Evolutionary conservation across 768 basidiomycete species (phyloP).

Genomic region (Suillus americanus): DNA sequence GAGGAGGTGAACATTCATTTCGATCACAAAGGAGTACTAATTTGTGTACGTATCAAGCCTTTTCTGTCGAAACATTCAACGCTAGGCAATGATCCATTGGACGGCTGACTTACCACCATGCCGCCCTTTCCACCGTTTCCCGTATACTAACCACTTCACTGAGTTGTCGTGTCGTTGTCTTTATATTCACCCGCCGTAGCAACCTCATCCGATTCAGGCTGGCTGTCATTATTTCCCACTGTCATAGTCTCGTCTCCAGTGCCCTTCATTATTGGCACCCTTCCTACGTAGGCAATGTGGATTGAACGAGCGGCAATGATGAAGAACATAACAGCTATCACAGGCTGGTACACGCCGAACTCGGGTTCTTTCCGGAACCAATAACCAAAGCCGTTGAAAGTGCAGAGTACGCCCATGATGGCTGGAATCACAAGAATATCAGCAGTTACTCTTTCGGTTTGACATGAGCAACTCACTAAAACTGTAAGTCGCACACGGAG

Average conservation of each 20-base stretch:
- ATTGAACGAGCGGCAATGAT: not conserved
- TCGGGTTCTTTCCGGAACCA: not conserved
- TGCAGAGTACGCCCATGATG: not conserved
- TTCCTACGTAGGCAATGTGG: not conserved
- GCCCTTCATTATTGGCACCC: not conserved
- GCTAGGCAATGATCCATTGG: too few relatives aligned
- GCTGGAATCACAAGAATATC: not conserved
- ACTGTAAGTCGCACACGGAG: not conserved
- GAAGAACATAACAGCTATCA: not conserved
- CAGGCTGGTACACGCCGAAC: conserved; percentile 10
- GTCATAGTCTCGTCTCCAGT: not conserved
- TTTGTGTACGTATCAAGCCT: not conserved
- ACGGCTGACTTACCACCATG: not conserved
- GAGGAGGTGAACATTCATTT: too few relatives aligned
- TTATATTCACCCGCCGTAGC: not conserved
- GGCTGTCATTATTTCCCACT: not conserved
- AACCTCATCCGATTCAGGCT: not conserved
- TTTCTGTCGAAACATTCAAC: not conserved
- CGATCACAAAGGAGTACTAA: too few relatives aligned
- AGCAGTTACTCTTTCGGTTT: not conserved
- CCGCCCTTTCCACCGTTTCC: not conserved
- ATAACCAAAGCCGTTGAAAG: not conserved
- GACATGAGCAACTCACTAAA: not conserved
- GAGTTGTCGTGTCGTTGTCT: not conserved
- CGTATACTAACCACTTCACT: not conserved